Conservation (phyloP, 2,329 filamentous ascomycete species). For the Pezicula radicicola region DNA sequence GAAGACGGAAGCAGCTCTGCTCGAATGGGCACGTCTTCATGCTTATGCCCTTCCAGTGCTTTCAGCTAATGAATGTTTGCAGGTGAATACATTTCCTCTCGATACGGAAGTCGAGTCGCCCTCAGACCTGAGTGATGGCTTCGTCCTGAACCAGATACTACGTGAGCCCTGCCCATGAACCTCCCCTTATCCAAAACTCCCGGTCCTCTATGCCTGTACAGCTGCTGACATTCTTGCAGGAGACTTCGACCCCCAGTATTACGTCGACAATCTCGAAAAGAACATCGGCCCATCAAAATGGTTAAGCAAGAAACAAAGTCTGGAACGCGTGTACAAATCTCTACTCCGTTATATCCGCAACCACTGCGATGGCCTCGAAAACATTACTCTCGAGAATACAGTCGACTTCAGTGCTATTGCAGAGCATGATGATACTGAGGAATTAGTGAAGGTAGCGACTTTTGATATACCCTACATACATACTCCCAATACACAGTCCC, state of each 20-base stretch:
- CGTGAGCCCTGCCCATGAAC: conserved; percentile 33
- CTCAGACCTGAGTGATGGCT: conserved; percentile 30
- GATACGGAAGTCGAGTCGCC: conserved; percentile 24
- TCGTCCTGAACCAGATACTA: conserved; percentile 28
- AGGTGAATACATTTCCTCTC: conserved; percentile 33
- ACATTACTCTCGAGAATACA: conserved; percentile 45
- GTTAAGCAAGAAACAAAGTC: conserved; percentile 43
- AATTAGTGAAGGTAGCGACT: conserved; percentile 47
- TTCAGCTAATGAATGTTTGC: conserved; percentile 11
- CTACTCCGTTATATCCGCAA: conserved; percentile 53
- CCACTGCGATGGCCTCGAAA: conserved; percentile 47
- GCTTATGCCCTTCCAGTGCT: not conserved
- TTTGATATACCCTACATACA: not conserved
- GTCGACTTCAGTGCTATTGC: conserved; percentile 54
- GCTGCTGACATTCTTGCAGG: conserved; percentile 48
- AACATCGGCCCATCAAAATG: conserved; percentile 34
- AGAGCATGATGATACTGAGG: conserved; percentile 51
- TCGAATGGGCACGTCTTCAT: conserved; percentile 47
- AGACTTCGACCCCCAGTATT: conserved; percentile 55
- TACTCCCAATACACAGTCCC: not conserved
- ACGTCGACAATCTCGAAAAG: conserved; percentile 48
- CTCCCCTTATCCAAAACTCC: not conserved
- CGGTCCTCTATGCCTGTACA: conserved; percentile 5
- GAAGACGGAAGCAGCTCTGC: conserved; percentile 50
- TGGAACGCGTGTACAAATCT: conserved; percentile 52